Conservation (phyloP, 2,329 filamentous ascomycete genomes). For the Ceratocystis cubensis region DNA sequence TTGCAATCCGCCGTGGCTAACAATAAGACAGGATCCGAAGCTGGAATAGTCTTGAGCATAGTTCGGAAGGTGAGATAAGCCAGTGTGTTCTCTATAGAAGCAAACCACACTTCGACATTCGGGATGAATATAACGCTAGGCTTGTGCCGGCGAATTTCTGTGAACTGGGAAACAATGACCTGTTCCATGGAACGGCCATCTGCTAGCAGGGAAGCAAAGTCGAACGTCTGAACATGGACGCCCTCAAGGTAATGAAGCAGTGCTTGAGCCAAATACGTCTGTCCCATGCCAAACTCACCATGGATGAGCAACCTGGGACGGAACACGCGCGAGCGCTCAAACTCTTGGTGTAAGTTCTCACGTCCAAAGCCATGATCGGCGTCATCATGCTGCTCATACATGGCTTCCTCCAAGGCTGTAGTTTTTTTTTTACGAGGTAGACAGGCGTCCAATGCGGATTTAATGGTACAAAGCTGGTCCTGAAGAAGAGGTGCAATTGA, state of each 20-base stretch:
- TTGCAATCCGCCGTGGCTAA: slow-evolving; percentile 70
- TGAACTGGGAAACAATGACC: slow-evolving; percentile 78
- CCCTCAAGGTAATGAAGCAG: slow-evolving; percentile 85
- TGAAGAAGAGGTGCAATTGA: slow-evolving; percentile 70
- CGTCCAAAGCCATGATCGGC: slow-evolving; percentile 72
- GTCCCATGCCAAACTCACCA: slow-evolving; percentile 82
- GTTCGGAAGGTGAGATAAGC: slow-evolving; percentile 71
- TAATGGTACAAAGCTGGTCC: slow-evolving; percentile 57
- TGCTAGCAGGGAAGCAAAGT: slow-evolving; percentile 72
- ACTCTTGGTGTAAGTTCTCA: slow-evolving; percentile 62
- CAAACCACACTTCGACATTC: slow-evolving; percentile 77
- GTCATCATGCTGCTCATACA: slow-evolving; percentile 77
- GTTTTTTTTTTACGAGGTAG: slow-evolving; percentile 75
- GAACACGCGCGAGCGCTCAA: slow-evolving; percentile 79
- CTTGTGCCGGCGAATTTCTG: slow-evolving; percentile 86
- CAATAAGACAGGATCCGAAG: slow-evolving; percentile 79
- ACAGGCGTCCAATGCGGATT: slow-evolving; percentile 56
- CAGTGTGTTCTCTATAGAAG: slow-evolving; percentile 46
- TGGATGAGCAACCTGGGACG: slow-evolving; percentile 74
- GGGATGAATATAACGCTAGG: slow-evolving; percentile 94
- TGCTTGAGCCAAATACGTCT: slow-evolving; percentile 75
- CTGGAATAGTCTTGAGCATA: slow-evolving; percentile 68
- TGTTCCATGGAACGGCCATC: slow-evolving; percentile 78
- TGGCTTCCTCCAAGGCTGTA: slow-evolving; percentile 84
- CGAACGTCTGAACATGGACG: slow-evolving; percentile 87